Base-by-base conservation (phyloP, 495 filamentous ascomycete species). In the Cercophora newfieldiana region DNA sequence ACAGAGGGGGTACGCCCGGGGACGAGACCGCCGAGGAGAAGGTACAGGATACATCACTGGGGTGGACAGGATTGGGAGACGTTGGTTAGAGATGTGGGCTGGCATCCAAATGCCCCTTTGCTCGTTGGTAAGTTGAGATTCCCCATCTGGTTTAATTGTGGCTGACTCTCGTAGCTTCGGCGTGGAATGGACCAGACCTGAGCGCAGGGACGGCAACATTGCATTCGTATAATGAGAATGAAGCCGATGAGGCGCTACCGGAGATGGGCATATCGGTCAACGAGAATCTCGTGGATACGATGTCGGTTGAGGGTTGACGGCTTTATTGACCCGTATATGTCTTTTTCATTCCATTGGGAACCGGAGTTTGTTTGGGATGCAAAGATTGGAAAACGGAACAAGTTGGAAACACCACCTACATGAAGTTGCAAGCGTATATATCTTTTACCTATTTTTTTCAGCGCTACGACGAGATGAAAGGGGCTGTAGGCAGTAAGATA, bases 91-190 rank as follows among this genome's bases (percentile, higher is more conserved):
- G 95, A 99, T 83, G 93, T 91, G 25, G 92, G 90, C 69, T 99
- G 95, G 95, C 95, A 98, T 83, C 95, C 95, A 1, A 89, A 85
- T 74, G 92, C 91, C 16, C 93, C 94, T 2, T 82, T 97, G 24
- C 80, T 99, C 72, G 96, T 94, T 74, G 91, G 93, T 94, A 84
- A 72, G 79, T 74, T 25, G 29, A 25, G 7, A 4, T 29, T 50
- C 29, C 24, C 55, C 37, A 8, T 59, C 54, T 22, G 16, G 7
- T 65, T 48, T 30, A 29, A 18, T 7, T 21, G 0, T 28, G 31
- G 29, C 66, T 72, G 63, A 74, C 65, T 14, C 19, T 10, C 24
- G 51, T 65, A 92, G 92, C 92, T 62, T 93, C 91, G 18, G 86
- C 89, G 1, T 91, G 91, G 89, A 92, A 92, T 66, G 90, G 91